Evolutionary conservation across 257 asterid species (phyloP).

Genomic region (Fraxinus pennsylvanica): DNA sequence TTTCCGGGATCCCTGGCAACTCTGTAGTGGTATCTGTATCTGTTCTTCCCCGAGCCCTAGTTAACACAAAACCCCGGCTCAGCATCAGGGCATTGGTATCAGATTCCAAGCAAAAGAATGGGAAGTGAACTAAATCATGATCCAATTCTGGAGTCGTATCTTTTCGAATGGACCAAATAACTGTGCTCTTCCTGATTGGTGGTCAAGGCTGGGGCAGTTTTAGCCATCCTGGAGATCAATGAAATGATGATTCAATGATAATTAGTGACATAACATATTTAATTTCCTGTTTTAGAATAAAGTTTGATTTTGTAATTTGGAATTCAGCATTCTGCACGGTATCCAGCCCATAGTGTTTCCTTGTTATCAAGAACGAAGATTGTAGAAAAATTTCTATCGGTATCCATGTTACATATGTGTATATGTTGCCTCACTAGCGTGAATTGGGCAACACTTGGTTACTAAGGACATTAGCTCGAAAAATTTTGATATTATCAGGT

Average conservation of each 20-base stretch:
- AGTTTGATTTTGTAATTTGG: background rate
- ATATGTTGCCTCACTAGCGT: background rate
- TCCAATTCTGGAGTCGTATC: background rate
- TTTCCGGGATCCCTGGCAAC: slow-evolving; percentile 39
- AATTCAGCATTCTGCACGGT: background rate
- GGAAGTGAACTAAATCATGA: slow-evolving; percentile 19
- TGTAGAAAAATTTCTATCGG: background rate
- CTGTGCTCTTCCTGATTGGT: background rate
- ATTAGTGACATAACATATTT: background rate
- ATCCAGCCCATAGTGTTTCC: background rate
- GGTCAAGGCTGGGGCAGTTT: background rate
- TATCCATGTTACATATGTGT: background rate
- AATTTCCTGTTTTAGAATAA: background rate
- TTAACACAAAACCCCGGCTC: slow-evolving; percentile 44
- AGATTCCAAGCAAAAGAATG: slow-evolving; percentile 26
- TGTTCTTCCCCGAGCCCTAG: slow-evolving; percentile 42
- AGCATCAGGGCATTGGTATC: slow-evolving; percentile 38
- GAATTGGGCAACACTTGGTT: background rate
- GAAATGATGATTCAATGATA: background rate
- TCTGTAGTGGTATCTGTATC: slow-evolving; percentile 45
- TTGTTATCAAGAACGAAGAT: background rate
- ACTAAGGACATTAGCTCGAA: background rate
- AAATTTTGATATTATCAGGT: too few species aligned
- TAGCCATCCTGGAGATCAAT: background rate
- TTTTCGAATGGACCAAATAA: background rate